Conservation (phyloP, 345 rosid species). For the Jatropha curcas region DNA sequence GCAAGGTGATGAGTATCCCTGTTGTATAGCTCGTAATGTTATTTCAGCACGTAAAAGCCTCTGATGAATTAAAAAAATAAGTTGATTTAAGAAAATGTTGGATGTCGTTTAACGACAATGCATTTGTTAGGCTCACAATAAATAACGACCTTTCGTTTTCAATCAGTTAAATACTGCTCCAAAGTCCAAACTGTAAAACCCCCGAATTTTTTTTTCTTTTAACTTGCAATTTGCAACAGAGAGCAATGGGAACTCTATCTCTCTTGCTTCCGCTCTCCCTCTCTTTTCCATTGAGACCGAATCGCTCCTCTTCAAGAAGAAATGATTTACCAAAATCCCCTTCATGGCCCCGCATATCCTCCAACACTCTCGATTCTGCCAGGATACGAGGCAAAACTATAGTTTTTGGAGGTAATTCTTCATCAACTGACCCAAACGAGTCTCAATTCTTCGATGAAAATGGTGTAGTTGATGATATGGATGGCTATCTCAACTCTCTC, state of each 20-base stretch:
- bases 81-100: no score
- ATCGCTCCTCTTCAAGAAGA: conserved; percentile 15
- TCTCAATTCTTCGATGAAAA: conserved; percentile 63
- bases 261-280: conserved; percentile 28
- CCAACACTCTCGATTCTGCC: conserved; percentile 7
- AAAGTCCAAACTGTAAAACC: background rate
- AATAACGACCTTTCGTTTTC: background rate
- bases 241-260: conserved; percentile 30
- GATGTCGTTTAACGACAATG: no score
- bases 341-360: conserved; percentile 11
- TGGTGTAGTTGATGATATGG: conserved; percentile 77
- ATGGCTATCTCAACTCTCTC: conserved; percentile 77
- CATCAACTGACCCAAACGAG: conserved; percentile 39
- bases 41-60: no score
- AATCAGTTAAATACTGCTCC: background rate
- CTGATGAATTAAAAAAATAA: no score
- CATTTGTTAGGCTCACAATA: no score
- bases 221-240: background rate
- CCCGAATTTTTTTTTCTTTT: background rate
- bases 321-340: conserved; percentile 2
- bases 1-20: no score
- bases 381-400: conserved; percentile 30
- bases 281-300: conserved; percentile 15
- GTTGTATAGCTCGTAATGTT: no score
- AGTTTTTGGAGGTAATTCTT: conserved; percentile 40